These are phyloP conservation scores for Ceriops tagal DNA, from an alignment of 345 rosid species.

Conservation along the genomic window DNA sequence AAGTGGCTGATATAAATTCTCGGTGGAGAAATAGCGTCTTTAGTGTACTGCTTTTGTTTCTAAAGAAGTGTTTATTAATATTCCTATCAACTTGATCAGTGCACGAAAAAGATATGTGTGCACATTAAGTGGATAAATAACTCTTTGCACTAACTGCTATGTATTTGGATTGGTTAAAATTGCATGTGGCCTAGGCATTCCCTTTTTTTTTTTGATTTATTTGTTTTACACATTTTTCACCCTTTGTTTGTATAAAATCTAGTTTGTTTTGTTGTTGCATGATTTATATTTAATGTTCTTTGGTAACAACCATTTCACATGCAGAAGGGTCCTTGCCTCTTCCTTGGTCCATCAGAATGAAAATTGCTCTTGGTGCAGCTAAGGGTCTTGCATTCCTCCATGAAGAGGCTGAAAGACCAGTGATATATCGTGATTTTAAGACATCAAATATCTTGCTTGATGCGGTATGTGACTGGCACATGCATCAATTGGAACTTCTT, in stretches of 20 bases:
- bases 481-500: neutral
- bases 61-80: no score
- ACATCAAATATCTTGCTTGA: slow-evolving; percentile 41
- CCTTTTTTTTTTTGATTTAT: neutral
- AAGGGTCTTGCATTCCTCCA: slow-evolving; percentile 44
- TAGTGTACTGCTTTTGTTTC: neutral
- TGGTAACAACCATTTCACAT: slow-evolving; percentile 30
- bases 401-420: slow-evolving; percentile 39
- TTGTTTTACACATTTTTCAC: neutral
- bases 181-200: neutral
- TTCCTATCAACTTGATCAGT: neutral
- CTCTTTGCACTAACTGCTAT: neutral
- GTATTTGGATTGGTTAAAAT: neutral
- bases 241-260: neutral
- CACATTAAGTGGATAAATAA: neutral
- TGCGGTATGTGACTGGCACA: slow-evolving; percentile 23
- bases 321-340: slow-evolving; percentile 40
- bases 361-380: slow-evolving; percentile 43
- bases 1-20: neutral
- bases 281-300: slow-evolving; percentile 15
- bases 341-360: slow-evolving; percentile 46
- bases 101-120: neutral
- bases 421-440: slow-evolving; percentile 44
- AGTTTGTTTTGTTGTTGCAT: neutral
- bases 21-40: no score